Conservation (phyloP, 352 stramenopile species). For the Phytopythium cucurbitacearum region DNA sequence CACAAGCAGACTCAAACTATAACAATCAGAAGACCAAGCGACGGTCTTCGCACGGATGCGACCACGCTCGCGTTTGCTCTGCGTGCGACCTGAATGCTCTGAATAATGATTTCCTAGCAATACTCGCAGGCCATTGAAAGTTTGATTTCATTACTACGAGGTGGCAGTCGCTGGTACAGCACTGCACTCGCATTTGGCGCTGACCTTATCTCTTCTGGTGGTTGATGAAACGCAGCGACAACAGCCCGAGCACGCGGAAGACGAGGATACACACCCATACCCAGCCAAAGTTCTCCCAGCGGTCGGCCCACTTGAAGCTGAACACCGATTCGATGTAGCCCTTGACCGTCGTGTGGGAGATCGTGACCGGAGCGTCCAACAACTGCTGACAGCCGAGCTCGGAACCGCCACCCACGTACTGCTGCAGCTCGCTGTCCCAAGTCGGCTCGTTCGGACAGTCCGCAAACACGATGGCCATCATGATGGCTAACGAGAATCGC, state of each 20-base stretch:
- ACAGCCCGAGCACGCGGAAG: conserved; percentile 17
- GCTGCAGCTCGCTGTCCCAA: conserved; percentile 12
- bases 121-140: no score
- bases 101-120: no score
- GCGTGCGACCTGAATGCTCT: no score
- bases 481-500: conserved; percentile 23
- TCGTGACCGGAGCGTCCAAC: conserved; percentile 9
- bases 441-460: conserved; percentile 19
- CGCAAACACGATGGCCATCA: conserved; percentile 22
- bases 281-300: conserved; percentile 28
- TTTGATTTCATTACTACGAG: no score
- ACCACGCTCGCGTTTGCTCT: no score
- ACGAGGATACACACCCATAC: conserved; percentile 20
- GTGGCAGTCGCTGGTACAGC: background rate
- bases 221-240: conserved; percentile 32
- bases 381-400: conserved; percentile 17
- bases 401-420: conserved; percentile 12
- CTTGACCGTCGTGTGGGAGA: conserved; percentile 13
- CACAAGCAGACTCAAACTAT: no score
- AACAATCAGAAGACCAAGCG: no score
- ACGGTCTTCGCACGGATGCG: no score
- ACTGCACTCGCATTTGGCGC: background rate
- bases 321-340: conserved; percentile 19
- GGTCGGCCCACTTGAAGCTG: conserved; percentile 17
- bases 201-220: conserved; percentile 11